A percentile compares a stretch with the other conserved stretches of the same genome.
Conservation (phyloP, 331 rosid genomes). For the Quercus tomentella region DNA sequence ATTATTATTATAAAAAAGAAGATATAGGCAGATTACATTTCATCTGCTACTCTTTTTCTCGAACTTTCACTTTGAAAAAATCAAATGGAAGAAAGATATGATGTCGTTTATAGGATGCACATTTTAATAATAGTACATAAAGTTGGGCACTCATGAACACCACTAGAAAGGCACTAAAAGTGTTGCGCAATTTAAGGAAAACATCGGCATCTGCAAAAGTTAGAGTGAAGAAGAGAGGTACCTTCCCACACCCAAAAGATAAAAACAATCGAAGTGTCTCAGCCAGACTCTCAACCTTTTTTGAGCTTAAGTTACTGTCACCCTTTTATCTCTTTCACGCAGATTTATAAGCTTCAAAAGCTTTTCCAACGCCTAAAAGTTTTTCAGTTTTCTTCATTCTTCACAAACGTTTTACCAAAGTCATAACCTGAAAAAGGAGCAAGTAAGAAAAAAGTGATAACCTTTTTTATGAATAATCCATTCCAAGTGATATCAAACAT, state of each 20-base stretch:
- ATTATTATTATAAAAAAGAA: no score
- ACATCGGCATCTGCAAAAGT: conserved; percentile 25
- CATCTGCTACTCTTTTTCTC: not conserved
- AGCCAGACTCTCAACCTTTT: conserved; percentile 14
- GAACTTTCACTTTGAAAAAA: not conserved
- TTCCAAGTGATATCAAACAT: not conserved
- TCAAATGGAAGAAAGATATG: not conserved
- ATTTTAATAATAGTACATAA: conserved; percentile 34
- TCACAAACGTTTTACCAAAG: conserved; percentile 16
- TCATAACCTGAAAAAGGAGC: conserved; percentile 1
- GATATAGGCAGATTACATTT: no score
- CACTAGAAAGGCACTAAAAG: conserved; percentile 38
- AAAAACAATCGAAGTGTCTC: conserved; percentile 25
- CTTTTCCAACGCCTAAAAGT: not conserved
- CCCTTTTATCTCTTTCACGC: conserved; percentile 24
- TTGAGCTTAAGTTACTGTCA: conserved; percentile 28
- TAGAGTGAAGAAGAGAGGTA: conserved; percentile 12
- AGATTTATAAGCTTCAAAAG: conserved; percentile 28
- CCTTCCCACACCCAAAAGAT: conserved; percentile 22
- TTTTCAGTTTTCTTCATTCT: conserved; percentile 1
- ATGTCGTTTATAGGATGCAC: conserved; percentile 24
- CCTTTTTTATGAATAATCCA: not conserved
- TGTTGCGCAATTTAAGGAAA: conserved; percentile 71
- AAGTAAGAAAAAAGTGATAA: not conserved
- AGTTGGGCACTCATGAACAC: conserved; percentile 40